Conservation (phyloP, 2,329 filamentous ascomycete genomes). For the Xylaria polymorpha region DNA sequence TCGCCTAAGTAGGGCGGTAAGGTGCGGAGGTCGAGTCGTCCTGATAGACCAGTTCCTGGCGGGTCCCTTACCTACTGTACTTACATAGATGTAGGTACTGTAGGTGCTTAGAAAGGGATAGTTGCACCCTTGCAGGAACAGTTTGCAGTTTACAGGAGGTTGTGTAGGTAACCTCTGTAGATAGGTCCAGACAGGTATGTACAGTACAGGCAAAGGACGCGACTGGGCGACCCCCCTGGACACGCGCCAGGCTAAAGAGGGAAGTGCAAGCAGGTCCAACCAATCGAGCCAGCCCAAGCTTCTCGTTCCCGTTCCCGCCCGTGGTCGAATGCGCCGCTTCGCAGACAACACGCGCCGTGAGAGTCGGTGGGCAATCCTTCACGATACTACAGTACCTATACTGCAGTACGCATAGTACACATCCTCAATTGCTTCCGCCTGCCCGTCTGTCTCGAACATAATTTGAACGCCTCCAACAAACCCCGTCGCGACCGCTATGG, state of each 20-base stretch:
- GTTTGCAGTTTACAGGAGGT: neutral
- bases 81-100: no score
- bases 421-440: constrained; percentile 2
- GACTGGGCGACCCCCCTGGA: constrained; percentile 12
- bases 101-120: no score
- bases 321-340: neutral
- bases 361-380: constrained; percentile 16
- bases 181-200: no score
- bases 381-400: constrained; percentile 23
- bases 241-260: constrained; percentile 4
- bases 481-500: constrained; percentile 29
- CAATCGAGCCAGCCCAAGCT: neutral
- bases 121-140: neutral
- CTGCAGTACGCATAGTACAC: neutral
- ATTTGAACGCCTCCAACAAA: constrained; percentile 24
- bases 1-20: neutral
- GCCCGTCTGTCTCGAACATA: constrained; percentile 19
- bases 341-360: constrained; percentile 27
- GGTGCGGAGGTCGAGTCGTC: neutral
- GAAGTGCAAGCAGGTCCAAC: neutral
- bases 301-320: no score
- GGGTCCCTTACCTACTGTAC: neutral
- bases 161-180: neutral
- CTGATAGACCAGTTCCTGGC: neutral
- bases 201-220: constrained; percentile 3